Evolutionary conservation across 148 eudicot species (phyloP).

Genomic region (Rhododendron simsii): DNA sequence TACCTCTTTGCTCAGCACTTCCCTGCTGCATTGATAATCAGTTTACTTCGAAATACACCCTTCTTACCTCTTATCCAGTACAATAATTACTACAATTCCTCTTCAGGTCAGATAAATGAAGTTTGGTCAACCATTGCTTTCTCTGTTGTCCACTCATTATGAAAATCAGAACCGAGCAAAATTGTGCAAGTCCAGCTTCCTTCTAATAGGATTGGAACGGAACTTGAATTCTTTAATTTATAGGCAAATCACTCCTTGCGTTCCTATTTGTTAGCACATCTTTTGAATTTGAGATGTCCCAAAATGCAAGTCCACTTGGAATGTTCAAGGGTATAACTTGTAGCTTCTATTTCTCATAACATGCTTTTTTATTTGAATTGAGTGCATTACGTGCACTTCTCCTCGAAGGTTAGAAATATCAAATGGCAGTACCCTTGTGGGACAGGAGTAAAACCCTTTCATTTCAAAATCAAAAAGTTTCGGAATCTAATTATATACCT

Average conservation of each 20-base stretch:
- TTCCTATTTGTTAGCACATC: background rate
- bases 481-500: background rate
- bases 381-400: background rate
- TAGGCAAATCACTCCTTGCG: background rate
- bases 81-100: background rate
- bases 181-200: background rate
- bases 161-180: background rate
- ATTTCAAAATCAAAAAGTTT: background rate
- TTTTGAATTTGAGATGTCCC: background rate
- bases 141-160: background rate
- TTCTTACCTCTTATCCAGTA: background rate
- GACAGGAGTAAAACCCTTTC: background rate
- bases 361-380: background rate
- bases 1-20: background rate
- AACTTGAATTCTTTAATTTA: background rate
- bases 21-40: background rate
- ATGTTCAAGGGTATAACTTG: background rate
- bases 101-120: background rate
- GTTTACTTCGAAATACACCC: background rate
- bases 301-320: background rate
- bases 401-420: background rate
- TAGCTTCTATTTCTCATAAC: background rate
- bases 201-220: background rate
- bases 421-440: background rate
- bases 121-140: background rate